Conservation (phyloP, 1,139 yeast species). For the Groenewaldozyma sp. region DNA sequence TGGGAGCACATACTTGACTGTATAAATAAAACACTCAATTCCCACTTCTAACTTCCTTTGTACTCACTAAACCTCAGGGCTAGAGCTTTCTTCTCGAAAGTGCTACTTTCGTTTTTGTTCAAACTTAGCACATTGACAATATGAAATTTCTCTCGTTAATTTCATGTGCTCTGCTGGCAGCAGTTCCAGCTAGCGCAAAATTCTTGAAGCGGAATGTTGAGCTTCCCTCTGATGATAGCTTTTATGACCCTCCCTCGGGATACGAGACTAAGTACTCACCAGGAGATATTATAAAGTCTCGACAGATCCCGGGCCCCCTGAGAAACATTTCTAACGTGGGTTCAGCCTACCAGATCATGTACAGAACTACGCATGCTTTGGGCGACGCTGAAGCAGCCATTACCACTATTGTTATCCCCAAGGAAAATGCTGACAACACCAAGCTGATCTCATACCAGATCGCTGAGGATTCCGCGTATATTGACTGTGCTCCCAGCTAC, state of each 20-base stretch:
- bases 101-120: not conserved
- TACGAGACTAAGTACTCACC: conserved; percentile 6
- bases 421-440: conserved; percentile 8
- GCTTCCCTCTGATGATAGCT: conserved; percentile 15
- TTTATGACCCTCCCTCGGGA: conserved; percentile 11
- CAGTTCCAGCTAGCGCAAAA: not conserved
- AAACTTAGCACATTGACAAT: too few relatives aligned
- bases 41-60: too few relatives aligned
- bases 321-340: conserved; percentile 10
- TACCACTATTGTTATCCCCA: conserved; percentile 25
- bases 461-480: conserved; percentile 23
- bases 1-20: too few relatives aligned
- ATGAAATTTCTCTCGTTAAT: too few relatives aligned
- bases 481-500: conserved; percentile 26
- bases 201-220: not conserved
- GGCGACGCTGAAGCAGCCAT: conserved; percentile 17
- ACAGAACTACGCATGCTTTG: conserved; percentile 15
- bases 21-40: too few relatives aligned
- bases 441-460: conserved; percentile 23
- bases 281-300: conserved; percentile 16
- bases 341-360: conserved; percentile 17
- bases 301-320: conserved; percentile 12
- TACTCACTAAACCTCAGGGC: conserved; percentile 1
- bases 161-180: not conserved
- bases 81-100: not conserved